Evolutionary conservation across 768 basidiomycete species (phyloP), one percentile per base, ranked within the genome.

Genomic region (Leccinum ochraceum): DNA sequence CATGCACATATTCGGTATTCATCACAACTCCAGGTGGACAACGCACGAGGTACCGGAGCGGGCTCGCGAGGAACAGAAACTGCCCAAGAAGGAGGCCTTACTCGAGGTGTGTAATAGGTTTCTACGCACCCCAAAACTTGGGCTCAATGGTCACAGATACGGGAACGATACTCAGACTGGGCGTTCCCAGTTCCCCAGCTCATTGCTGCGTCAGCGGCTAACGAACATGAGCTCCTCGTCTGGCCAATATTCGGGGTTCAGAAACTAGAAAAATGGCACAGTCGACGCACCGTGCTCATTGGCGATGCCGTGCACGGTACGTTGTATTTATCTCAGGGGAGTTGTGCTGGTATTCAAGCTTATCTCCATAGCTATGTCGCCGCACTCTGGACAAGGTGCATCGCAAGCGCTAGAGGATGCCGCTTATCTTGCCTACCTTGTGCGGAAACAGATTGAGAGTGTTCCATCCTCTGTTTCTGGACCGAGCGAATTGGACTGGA

Each of bases 241-340:
- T 75, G 70, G 72, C 72, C 72, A n/a, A 37, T 71, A 22, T 75
- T 65, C 22, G 63, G 65, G 50, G 62, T 72, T 5, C 60, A 58
- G 28, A 73, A 60, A 50, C 62, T 73, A 46, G 58, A 66, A 42
- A 61, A 30, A 28, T 70, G 70, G 72, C 62, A 72, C 42, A 64
- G 71, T 54, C 60, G 56, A 51, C 64, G 64, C 9, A 63, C 68
- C 34, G 66, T 75, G 7, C 65, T 73, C n/a, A 63, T 75, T 24
- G 72, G 72, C 3, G 73, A 73, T n/a, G 72, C 72, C 51, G 71
- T 69, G 50, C 72, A 75, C 61, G 71, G 72, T 74, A 55, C 3
- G 69, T 61, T 32, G 26, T 14, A 17, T 42, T 9, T 55, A 17
- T 46, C 7, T 34, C 3, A 32, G 30, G 6, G 2, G 52, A n/a